phyloP scores from a whole-genome alignment of 306 rosid species.

The Comarum palustre region DNA sequence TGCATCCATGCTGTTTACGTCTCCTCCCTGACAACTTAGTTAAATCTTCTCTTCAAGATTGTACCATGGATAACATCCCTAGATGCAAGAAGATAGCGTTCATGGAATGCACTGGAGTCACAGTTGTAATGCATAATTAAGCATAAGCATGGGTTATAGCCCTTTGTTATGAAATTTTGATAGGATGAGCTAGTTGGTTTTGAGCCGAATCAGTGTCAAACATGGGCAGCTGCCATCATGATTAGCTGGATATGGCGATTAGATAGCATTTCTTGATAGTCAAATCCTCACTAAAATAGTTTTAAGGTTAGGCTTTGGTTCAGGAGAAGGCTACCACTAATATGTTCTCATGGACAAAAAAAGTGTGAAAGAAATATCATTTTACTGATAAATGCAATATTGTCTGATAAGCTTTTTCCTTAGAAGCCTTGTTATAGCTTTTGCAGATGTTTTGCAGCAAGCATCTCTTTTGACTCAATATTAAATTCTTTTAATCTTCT shows the following conservation, averaged over 20 bases:
- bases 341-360: not conserved
- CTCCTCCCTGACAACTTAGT: conserved; percentile 33
- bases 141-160: not conserved
- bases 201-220: not conserved
- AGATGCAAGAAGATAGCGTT: not conserved
- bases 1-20: conserved; percentile 72
- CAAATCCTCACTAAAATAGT: not conserved
- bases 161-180: not conserved
- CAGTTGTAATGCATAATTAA: not conserved
- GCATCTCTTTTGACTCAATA: not conserved
- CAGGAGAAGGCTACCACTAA: not conserved
- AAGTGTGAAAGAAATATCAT: not conserved
- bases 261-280: not conserved
- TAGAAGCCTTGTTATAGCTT: not conserved
- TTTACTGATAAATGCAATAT: not conserved
- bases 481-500: not conserved
- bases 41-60: conserved; percentile 1
- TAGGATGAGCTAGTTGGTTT: not conserved
- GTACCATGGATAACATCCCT: not conserved
- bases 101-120: not conserved
- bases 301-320: not conserved
- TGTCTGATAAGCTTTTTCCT: not conserved
- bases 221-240: not conserved
- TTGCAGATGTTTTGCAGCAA: not conserved
- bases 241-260: not conserved